Evolutionary conservation across 2,329 filamentous ascomycete genomes (phyloP).

Genomic region (Cadophora malorum): DNA sequence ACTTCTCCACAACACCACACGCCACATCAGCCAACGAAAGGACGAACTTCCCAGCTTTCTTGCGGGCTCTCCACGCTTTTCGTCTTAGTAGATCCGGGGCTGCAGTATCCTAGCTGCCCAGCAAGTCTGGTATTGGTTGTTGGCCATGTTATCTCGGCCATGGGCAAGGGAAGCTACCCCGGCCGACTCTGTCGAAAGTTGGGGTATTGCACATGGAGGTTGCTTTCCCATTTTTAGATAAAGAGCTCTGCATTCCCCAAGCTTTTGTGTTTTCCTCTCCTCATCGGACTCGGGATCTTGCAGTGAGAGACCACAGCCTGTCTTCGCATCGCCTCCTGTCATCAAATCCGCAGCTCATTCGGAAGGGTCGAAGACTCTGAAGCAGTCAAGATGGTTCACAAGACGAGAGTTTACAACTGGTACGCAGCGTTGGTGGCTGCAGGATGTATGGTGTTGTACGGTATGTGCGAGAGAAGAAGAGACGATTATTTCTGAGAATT

Average conservation of each 20-base stretch:
- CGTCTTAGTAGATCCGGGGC: slow-evolving; percentile 20
- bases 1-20: slow-evolving; percentile 2
- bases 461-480: neutral
- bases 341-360: slow-evolving; percentile 4
- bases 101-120: slow-evolving; percentile 7
- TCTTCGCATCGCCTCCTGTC: slow-evolving; percentile 5
- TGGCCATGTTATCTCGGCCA: slow-evolving; percentile 1
- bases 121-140: slow-evolving; percentile 2
- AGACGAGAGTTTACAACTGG: slow-evolving; percentile 34
- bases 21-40: slow-evolving; percentile 4
- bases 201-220: slow-evolving; percentile 15
- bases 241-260: slow-evolving; percentile 1
- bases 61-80: slow-evolving; percentile 20
- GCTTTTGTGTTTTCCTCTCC: neutral
- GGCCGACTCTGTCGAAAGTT: slow-evolving; percentile 6
- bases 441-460: slow-evolving; percentile 62
- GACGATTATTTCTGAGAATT: neutral
- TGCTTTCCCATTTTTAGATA: slow-evolving; percentile 10
- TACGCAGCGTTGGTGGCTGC: slow-evolving; percentile 36
- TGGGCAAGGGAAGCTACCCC: slow-evolving; percentile 15
- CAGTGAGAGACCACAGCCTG: slow-evolving; percentile 14
- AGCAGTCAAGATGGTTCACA: slow-evolving; percentile 35
- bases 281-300: slow-evolving; percentile 17
- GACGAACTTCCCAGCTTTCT: neutral
- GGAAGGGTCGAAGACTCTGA: slow-evolving; percentile 12